phyloP scores from a whole-genome alignment of 2,329 filamentous ascomycete species.

The Aspergillus sp. region DNA sequence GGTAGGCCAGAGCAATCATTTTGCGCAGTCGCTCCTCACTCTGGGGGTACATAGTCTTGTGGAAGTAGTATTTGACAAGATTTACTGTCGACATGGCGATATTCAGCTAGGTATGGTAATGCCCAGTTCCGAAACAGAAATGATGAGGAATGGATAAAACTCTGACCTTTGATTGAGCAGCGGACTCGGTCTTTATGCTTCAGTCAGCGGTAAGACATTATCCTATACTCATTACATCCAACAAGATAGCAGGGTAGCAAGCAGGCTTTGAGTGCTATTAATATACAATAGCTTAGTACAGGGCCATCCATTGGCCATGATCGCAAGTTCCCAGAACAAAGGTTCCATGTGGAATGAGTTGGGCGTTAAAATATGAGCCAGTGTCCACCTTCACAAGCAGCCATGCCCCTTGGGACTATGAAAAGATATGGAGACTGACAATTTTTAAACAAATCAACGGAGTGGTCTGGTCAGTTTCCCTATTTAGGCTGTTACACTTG shows the following conservation, averaged over 20 bases:
- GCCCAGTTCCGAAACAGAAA: slow-evolving; percentile 4
- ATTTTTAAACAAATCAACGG: not conserved
- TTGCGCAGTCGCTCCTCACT: slow-evolving; percentile 11
- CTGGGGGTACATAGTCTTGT: slow-evolving; percentile 14
- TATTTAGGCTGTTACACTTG: not conserved
- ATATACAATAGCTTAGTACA: not conserved
- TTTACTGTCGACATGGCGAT: slow-evolving; percentile 19
- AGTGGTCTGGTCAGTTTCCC: not conserved
- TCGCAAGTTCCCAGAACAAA: not conserved
- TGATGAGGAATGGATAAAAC: slow-evolving; percentile 8
- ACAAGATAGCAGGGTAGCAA: not conserved
- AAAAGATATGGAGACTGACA: not conserved
- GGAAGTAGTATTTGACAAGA: slow-evolving; percentile 19
- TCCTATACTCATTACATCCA: not conserved
- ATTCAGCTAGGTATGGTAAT: not conserved
- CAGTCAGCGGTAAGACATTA: not conserved
- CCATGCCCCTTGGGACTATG: not conserved
- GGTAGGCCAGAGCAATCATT: slow-evolving; percentile 19
- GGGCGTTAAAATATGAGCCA: not conserved
- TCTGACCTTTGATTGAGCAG: not conserved
- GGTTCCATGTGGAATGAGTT: not conserved
- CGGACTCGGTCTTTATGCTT: not conserved
- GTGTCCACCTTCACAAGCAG: not conserved
- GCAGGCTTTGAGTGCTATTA: not conserved
- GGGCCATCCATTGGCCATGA: not conserved